Evolutionary conservation across 108 stramenopile genomes (phyloP), one percentile per base, ranked within the genome.

Genomic region (Nannochloropsis gaditana): DNA sequence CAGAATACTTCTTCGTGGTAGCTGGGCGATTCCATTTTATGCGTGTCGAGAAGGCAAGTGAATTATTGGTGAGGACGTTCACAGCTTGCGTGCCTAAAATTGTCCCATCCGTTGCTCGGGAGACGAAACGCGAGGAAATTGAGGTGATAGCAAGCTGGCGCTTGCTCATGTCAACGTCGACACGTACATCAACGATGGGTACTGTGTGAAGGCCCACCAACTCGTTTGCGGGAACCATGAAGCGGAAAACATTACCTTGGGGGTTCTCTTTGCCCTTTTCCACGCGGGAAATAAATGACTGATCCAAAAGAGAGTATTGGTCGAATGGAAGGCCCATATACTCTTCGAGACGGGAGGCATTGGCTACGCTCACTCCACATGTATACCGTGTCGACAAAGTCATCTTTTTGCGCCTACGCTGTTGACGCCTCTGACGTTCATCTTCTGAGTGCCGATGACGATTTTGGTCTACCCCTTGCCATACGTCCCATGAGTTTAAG

Each of bases 201-300:
- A 73, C 59, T n/a, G 59, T 73, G 19, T 73, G 59, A 15, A 73
- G 8, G 59, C 59, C 59, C 15, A 73, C 59, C 59, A 73, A 73
- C 59, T 73, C 59, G n/a, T 73, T 73, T 6, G 59, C 59, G 4
- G 59, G 59, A n/a, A 73, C 59, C 59, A 73, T 73, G 59, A 73
- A 73, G 19, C 59, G 59, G n/a, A 73, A 73, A 15, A 73, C 59
- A 73, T 73, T 73, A n/a, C 59, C 59, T 73, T 73, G 59, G 19
- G 15, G 19, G 59, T 73, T 73, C 59, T 73, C 59, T 6, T 73
- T 73, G 19, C 59, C 59, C 31, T 31, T 31, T n/a, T 73, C 59
- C 59, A 73, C 59, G 59, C 59, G 59, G n/a, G 59, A 73, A n/a
- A 73, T 73, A 73, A 73, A 73, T 2, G 59, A 73, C n/a, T 73